phyloP scores from a whole-genome alignment of 1,139 yeast species.

The Protomyces lactucae-debilis region DNA sequence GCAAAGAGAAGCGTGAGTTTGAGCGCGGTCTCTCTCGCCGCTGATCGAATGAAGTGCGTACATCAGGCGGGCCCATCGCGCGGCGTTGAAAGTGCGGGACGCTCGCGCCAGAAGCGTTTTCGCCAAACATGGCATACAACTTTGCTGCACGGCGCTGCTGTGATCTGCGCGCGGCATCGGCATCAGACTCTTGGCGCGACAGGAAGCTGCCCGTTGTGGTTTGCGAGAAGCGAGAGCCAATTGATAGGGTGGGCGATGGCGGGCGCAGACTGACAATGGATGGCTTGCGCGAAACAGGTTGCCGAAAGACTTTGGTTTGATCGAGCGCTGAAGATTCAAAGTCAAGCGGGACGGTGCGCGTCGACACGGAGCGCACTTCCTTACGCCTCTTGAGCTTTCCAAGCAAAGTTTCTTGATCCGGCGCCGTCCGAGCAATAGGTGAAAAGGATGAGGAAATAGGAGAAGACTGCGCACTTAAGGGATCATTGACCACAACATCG shows the following conservation, averaged over 20 bases:
- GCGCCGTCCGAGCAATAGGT: neutral
- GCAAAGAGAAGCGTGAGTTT: neutral
- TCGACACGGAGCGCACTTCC: neutral
- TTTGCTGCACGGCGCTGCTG: slow-evolving; percentile 23
- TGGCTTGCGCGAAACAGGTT: neutral
- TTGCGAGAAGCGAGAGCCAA: neutral
- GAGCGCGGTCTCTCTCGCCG: neutral
- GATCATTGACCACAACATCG: neutral
- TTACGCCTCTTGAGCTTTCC: neutral
- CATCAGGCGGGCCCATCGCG: neutral
- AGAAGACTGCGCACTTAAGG: neutral
- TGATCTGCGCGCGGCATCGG: slow-evolving; percentile 6
- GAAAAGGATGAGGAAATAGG: neutral
- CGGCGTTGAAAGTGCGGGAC: neutral
- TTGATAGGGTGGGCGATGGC: neutral
- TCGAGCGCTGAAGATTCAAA: neutral
- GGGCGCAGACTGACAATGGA: neutral
- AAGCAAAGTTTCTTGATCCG: neutral
- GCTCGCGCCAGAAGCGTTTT: neutral
- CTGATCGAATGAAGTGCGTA: neutral
- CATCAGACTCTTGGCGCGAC: slow-evolving; percentile 12
- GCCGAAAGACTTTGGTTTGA: neutral
- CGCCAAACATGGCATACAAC: slow-evolving; percentile 25
- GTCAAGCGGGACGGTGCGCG: neutral
- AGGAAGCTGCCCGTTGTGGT: neutral